phyloP scores from a whole-genome alignment of 1,284 basidiomycete species.

The Austroboletus niveus region DNA sequence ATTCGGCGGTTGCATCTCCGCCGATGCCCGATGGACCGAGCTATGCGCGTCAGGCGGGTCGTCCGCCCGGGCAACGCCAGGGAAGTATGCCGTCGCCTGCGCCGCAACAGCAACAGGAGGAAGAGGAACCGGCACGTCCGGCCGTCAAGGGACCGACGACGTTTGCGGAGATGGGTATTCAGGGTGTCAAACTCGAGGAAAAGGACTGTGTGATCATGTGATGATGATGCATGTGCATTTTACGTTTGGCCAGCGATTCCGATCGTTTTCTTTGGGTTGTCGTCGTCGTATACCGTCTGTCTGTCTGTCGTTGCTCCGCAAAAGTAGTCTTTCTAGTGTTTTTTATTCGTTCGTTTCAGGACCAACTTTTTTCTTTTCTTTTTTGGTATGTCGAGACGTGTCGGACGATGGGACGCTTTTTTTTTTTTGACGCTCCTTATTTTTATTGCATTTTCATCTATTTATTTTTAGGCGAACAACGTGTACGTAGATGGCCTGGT shows the following conservation, averaged over 20 bases:
- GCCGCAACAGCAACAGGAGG: background rate
- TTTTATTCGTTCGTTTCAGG: no score
- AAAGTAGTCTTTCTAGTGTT: no score
- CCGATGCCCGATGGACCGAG: slow-evolving; percentile 17
- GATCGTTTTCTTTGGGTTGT: no score
- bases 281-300: no score
- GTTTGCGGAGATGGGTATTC: slow-evolving; percentile 92
- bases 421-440: no score
- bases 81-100: slow-evolving; percentile 16
- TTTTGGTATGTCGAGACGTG: no score
- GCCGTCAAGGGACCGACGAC: slow-evolving; percentile 60
- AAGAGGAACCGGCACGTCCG: background rate
- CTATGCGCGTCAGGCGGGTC: slow-evolving; percentile 28
- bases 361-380: no score
- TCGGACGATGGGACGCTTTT: no score
- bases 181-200: slow-evolving; percentile 68
- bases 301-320: no score
- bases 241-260: background rate
- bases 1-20: slow-evolving; percentile 10
- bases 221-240: slow-evolving; percentile 39
- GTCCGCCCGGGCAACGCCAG: slow-evolving; percentile 25
- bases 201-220: slow-evolving; percentile 85
- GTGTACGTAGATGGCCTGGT: no score
- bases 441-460: no score
- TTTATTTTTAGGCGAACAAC: no score